Evolutionary conservation across 148 eudicot species (phyloP), one percentile per base, ranked within the genome.

Genomic region (Chenopodium berlandieri): DNA sequence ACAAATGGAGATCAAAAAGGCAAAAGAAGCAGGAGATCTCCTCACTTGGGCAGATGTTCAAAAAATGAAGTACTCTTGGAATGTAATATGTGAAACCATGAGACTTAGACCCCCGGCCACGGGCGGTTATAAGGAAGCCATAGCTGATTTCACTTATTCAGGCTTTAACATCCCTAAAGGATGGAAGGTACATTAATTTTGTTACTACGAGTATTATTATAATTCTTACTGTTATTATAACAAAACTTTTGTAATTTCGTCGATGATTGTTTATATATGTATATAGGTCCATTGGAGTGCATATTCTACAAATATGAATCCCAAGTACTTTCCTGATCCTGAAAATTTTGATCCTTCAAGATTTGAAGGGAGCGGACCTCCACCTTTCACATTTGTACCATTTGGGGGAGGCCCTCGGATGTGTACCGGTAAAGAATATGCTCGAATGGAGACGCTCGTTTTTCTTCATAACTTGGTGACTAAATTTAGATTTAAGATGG

Each of bases 21-120:
- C 75, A 31, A 85, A 85, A 48, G 71, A 14, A 11, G 32, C 47
- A 31, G 84, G 76, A 10, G 87, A 85, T 17, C 71, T 78, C 9
- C 73, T 85, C 1, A 85, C 76, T 22, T 85, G 87, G 87, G 77
- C 37, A 27, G 87, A 85, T 64, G 30, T 85, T 25, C 71, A 73
- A 20, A 85, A 85, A 50, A 85, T 85, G 87, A 85, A 81, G 27
- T 85, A 81, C 76, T 85, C 87, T 0, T 85, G 87, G 87, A 73
- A 79, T 48, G 74, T 82, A 27, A 75, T 75, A 16, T 66, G 75
- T 31, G 87, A 85, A 65, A 81, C 77, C 1, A 71, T 85, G 84
- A 65, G 87, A 4, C 60, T 81, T 25, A 60, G 78, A 2, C 84
- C 87, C 8, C 84, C 87, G 7, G 60, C 78, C 22, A 84, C 81